Base-by-base conservation (phyloP, 257 asterid species). In the Cordia subcordata region DNA sequence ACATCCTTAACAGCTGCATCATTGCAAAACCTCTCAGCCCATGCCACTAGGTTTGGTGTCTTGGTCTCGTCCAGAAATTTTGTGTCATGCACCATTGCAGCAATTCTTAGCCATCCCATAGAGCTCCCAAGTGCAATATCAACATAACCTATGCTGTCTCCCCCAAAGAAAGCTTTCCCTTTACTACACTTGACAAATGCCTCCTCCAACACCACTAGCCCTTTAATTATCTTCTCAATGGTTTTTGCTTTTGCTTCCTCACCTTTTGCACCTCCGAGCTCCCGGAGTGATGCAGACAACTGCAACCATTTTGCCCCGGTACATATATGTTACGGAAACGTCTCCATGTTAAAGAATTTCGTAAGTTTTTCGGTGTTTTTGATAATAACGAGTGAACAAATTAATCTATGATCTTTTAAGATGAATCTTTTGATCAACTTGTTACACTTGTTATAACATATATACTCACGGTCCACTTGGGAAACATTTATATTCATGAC, bases 131-230 rank as follows among this genome's bases (percentile, higher is more conserved):
- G 44, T 14, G 58, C 68, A 13, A 67, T 37, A 46, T 62, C 73
- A 18, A 67, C 33, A 33, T 51, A 51, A 3, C 67, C 73, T 4
- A 67, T 55, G 49, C n/a, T 64, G 5, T 73, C 72, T 37, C 65
- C 76, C 13, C 71, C 64, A 44, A 71, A 71, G 38, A 71, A 65
- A 22, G 50, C 55, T 63, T 71, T 65, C 14, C 72, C 72, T 49
- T 40, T 71, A 62, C 76, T 60, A 27, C 57, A 54, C 37, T 65
- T 71, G 8, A 39, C 68, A 45, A 59, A 49, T 0, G 64, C 72
- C 23, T 65, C 76, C 55, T 71, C 65, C 47, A 71, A 54, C 5
- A 47, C 11, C 15, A 18, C 35, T 8, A 65, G 21, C 4, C 61
- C 68, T 21, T 61, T 72, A 8, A 4, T 10, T 49, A 71, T 14